Evolutionary conservation across 2,329 filamentous ascomycete species (phyloP), one percentile per base, ranked within the genome.

Genomic region (Aureobasidium zeae): DNA sequence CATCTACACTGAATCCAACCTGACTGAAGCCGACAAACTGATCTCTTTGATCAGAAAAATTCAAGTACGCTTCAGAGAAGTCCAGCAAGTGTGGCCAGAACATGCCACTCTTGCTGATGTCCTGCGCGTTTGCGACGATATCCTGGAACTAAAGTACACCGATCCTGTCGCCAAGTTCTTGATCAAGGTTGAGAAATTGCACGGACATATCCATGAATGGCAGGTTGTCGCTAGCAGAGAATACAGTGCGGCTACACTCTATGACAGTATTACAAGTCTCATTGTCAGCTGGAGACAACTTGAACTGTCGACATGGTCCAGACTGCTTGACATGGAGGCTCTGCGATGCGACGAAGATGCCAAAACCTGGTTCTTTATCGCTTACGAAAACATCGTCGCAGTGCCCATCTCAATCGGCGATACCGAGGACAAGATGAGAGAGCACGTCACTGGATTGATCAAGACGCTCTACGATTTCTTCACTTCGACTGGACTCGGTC

Each of bases 351-450:
- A 80, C 16, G 75, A 85, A 36, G 81, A 86, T 56, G 87, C 89
- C 2, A 81, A 79, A 54, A 81, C 83, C 12, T 98, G 91, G 91
- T 98, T 88, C 81, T 98, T 95, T 55, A 74, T 96, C 48, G 87
- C 89, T 1, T 98, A 95, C 56, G 86, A 96, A 62, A 86, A 82
- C 4, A 77, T 94, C 30, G 74, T 98, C 52, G 81, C 79, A 3
- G 81, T 80, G 8, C 83, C 88, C 0, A 69, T 85, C 43, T 73
- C 76, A 15, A 72, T 89, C 9, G 37, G 37, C 12, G 15, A 31
- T 5, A 25, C 16, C 2, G 37, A 43, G 16, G 24, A 20, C 4
- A 38, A 47, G 32, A 29, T 45, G 17, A 41, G 30, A 11, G 37
- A 34, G 2, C 45, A 47, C 20, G 45, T 47, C 13, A 41, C 30